A percentile compares a stretch with the other conserved stretches of the same genome.
Conservation (phyloP, 345 rosid species). For the Firmiana major region DNA sequence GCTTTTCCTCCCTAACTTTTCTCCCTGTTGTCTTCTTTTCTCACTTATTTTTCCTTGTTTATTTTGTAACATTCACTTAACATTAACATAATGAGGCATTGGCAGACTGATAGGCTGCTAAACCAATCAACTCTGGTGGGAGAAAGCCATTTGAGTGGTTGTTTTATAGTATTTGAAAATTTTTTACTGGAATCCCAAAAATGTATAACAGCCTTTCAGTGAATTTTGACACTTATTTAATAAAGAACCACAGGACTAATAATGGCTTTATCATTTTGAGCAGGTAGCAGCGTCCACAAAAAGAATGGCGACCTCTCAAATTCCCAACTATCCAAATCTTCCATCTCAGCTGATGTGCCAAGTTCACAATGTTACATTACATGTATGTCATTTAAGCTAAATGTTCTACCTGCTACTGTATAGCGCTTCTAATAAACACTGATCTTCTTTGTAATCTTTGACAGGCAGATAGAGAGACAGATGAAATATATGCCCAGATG, state of each 20-base stretch:
- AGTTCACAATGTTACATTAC: slow-evolving; percentile 86
- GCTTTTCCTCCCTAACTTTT: background rate
- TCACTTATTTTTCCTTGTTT: background rate
- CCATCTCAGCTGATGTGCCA: slow-evolving; percentile 94
- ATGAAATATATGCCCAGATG: slow-evolving; percentile 95
- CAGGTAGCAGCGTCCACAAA: slow-evolving; percentile 93
- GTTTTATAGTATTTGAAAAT: background rate
- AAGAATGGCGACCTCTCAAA: slow-evolving; percentile 78
- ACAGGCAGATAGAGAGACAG: slow-evolving; percentile 93
- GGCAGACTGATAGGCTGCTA: background rate
- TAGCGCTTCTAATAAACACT: background rate
- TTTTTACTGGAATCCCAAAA: background rate
- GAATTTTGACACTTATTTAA: background rate
- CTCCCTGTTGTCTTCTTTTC: background rate
- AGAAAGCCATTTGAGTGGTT: background rate
- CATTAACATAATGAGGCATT: background rate
- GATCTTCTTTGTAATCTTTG: slow-evolving; percentile 14
- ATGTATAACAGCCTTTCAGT: background rate
- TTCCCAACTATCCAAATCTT: slow-evolving; percentile 93
- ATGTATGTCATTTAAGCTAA: slow-evolving; percentile 41
- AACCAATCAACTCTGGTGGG: background rate
- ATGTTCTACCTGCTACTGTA: background rate
- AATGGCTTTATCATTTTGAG: background rate
- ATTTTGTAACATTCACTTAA: background rate
- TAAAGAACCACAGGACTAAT: background rate